These are phyloP conservation scores for Phytophthora citricola DNA, from an alignment of 352 stramenopile species.

Conservation along the genomic window DNA sequence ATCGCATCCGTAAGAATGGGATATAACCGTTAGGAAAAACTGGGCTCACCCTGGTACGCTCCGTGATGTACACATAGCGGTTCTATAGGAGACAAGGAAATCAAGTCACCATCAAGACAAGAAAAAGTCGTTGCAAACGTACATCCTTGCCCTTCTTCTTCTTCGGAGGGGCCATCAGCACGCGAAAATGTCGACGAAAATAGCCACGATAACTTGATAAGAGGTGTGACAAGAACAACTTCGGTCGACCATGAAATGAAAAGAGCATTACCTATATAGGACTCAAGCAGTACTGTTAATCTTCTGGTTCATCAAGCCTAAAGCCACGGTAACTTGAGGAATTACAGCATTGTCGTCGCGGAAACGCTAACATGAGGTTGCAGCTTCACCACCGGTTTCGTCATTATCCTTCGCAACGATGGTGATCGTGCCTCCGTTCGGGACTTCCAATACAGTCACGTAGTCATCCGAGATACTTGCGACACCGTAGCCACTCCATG, in stretches of 20 bases:
- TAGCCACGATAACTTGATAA: background rate
- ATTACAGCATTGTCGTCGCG: too few relatives aligned
- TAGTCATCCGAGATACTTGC: constrained; percentile 22
- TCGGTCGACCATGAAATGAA: too few relatives aligned
- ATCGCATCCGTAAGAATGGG: too few relatives aligned
- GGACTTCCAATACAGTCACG: constrained; percentile 27
- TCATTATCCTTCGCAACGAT: constrained; percentile 3
- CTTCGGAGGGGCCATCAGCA: constrained; percentile 11
- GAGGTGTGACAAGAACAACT: too few relatives aligned
- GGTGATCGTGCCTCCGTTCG: constrained; percentile 3
- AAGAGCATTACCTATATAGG: too few relatives aligned
- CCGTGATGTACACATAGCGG: constrained; percentile 81
- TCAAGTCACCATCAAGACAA: too few relatives aligned
- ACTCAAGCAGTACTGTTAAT: too few relatives aligned
- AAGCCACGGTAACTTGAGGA: too few relatives aligned
- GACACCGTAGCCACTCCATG: constrained; percentile 16
- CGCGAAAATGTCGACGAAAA: constrained; percentile 14
- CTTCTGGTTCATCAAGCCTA: too few relatives aligned
- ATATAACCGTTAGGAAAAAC: background rate
- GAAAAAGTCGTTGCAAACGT: background rate
- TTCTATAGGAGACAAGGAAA: constrained; percentile 33
- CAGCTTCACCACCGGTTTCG: background rate
- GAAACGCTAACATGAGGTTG: too few relatives aligned
- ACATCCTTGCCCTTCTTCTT: constrained; percentile 42
- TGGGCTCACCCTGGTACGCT: constrained; percentile 60